Percentiles rank a stretch among this genome's conserved stretches.
These are phyloP conservation scores for Pichia inconspicua DNA, from an alignment of 1,139 yeast species.

Conservation along the genomic window DNA sequence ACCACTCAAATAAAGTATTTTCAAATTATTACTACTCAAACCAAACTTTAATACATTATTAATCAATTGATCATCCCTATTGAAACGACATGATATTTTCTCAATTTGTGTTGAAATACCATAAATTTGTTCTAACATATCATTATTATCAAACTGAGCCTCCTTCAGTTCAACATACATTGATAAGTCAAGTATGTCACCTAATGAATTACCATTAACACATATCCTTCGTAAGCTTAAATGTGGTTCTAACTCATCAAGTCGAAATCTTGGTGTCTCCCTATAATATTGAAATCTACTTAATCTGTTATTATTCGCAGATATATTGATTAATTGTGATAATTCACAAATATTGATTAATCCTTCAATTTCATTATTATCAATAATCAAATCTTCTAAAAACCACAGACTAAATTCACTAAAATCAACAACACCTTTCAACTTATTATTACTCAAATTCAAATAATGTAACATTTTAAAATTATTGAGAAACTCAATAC, in stretches of 20 bases:
- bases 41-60: conserved; percentile 13
- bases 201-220: conserved; percentile 36
- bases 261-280: not conserved
- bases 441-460: conserved; percentile 37
- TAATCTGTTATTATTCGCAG: conserved; percentile 38
- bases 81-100: conserved; percentile 38
- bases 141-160: conserved; percentile 40
- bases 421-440: conserved; percentile 37
- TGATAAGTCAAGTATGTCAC: conserved; percentile 27
- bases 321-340: conserved; percentile 34
- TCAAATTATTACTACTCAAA: conserved; percentile 10
- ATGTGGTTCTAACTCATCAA: conserved; percentile 3
- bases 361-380: conserved; percentile 34
- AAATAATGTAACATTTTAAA: conserved; percentile 36
- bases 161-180: conserved; percentile 36
- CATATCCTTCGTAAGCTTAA: conserved; percentile 37
- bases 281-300: conserved; percentile 2
- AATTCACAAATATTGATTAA: conserved; percentile 34
- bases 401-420: conserved; percentile 30
- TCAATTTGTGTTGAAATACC: conserved; percentile 30
- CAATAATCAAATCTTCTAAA: conserved; percentile 39
- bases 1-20: conserved; percentile 21
- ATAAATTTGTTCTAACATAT: conserved; percentile 22
- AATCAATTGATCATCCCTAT: conserved; percentile 16
- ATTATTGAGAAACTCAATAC: conserved; percentile 34